These are phyloP conservation scores for Brassica nigra DNA, from an alignment of 345 rosid genomes.

Conservation along the genomic window DNA sequence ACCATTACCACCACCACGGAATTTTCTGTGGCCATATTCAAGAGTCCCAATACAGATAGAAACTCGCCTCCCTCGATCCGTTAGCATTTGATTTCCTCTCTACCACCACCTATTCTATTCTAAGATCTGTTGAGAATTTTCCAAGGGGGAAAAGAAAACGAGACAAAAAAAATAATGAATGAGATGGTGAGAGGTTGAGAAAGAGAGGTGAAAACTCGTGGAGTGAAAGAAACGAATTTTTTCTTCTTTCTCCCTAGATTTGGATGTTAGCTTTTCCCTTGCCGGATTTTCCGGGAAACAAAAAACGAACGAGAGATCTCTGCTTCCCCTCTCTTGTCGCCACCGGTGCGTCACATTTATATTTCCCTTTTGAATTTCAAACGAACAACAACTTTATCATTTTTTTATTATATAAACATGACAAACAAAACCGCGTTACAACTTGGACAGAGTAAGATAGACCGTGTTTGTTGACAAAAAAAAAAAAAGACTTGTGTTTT, in stretches of 20 bases:
- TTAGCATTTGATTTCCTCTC: slow-evolving; percentile 33
- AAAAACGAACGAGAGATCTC: slow-evolving; percentile 35
- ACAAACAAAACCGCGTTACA: slow-evolving; percentile 27
- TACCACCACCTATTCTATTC: not conserved
- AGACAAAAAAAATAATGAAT: slow-evolving; percentile 10
- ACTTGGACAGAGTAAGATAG: not conserved
- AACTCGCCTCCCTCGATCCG: slow-evolving; percentile 47
- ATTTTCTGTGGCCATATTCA: slow-evolving; percentile 26
- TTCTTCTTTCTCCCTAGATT: slow-evolving; percentile 16
- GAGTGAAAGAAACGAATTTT: not conserved
- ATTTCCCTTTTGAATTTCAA: not conserved
- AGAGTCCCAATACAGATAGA: slow-evolving; percentile 31
- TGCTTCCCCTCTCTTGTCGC: slow-evolving; percentile 28
- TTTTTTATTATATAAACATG: not conserved
- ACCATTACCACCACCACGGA: slow-evolving; percentile 9
- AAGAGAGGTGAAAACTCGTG: slow-evolving; percentile 24
- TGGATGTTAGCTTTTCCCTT: slow-evolving; percentile 3
- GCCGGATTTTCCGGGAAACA: slow-evolving; percentile 38
- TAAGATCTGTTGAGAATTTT: slow-evolving; percentile 17
- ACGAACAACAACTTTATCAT: not conserved
- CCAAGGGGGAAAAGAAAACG: not conserved
- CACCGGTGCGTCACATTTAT: slow-evolving; percentile 25
- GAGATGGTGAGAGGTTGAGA: slow-evolving; percentile 10
- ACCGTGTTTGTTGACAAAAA: not conserved
- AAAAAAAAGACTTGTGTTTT: no score